A percentile compares a stretch with the other conserved stretches of the same genome.
phyloP scores from a whole-genome alignment of 2,329 filamentous ascomycete genomes.

The Aspergillus felis region DNA sequence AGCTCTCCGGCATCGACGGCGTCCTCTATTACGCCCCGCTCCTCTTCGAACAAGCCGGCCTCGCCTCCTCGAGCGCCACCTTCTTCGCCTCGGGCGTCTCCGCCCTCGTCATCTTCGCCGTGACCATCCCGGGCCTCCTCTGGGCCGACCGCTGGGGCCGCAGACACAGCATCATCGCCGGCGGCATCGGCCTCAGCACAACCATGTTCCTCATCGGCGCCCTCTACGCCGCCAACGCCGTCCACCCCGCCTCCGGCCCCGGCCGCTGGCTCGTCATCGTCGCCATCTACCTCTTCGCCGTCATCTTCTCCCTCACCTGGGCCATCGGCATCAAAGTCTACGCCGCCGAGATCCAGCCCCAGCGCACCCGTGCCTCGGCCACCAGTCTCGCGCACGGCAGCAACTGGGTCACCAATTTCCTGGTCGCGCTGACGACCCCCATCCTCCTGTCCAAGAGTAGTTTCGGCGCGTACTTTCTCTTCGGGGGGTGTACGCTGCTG shows the following conservation, averaged over 20 bases:
- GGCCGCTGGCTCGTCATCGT: constrained; percentile 30
- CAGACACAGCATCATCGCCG: constrained; percentile 51
- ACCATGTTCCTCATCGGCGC: constrained; percentile 34
- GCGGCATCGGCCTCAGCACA: constrained; percentile 48
- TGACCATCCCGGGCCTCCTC: constrained; percentile 55
- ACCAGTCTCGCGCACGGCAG: constrained; percentile 51
- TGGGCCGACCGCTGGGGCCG: constrained; percentile 57
- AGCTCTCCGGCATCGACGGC: constrained; percentile 60
- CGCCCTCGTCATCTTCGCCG: constrained; percentile 55
- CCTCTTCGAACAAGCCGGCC: constrained; percentile 58
- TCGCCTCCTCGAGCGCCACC: constrained; percentile 50
- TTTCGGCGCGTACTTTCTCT: constrained; percentile 47
- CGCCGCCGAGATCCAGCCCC: constrained; percentile 56
- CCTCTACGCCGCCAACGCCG: constrained; percentile 29
- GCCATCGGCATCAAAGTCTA: constrained; percentile 56
- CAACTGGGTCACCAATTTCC: constrained; percentile 48
- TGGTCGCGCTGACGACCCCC: constrained; percentile 45
- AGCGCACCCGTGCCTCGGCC: constrained; percentile 52
- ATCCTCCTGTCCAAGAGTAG: constrained; percentile 41
- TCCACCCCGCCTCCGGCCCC: constrained; percentile 24
- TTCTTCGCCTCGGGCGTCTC: constrained; percentile 62
- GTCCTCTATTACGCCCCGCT: constrained; percentile 57
- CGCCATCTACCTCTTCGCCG: constrained; percentile 26
- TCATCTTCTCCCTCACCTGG: constrained; percentile 43
- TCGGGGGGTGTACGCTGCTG: constrained; percentile 38